phyloP scores from a whole-genome alignment of 2,329 filamentous ascomycete genomes.

The Ophiostoma sp. region DNA sequence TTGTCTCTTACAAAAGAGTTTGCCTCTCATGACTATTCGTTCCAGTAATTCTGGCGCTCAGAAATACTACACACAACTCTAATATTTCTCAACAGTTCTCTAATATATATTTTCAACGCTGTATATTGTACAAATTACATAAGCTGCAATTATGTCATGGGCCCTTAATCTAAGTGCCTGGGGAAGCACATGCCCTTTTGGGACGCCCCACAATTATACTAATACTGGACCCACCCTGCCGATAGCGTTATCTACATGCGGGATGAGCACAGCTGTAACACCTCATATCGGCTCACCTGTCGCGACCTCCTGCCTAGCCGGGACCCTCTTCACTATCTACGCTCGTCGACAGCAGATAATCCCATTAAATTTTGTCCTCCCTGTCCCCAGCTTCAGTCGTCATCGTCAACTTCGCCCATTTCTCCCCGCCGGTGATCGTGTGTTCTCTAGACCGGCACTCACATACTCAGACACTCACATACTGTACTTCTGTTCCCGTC shows the following conservation, averaged over 20 bases:
- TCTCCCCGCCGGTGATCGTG: background rate
- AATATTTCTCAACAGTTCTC: too few species aligned
- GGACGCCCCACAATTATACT: background rate
- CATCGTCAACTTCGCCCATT: background rate
- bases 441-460: background rate
- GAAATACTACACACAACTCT: too few species aligned
- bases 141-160: background rate
- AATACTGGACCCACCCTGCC: constrained; percentile 9
- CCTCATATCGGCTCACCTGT: background rate
- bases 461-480: background rate
- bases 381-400: background rate
- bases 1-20: too few species aligned
- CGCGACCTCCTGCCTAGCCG: background rate
- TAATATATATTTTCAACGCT: background rate
- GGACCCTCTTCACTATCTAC: background rate
- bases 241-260: constrained; percentile 14
- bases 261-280: background rate
- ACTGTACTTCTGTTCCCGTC: background rate
- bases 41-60: too few species aligned
- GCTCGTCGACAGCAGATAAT: background rate
- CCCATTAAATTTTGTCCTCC: background rate
- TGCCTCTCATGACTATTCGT: too few species aligned
- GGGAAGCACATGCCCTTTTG: background rate
- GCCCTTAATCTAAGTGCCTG: background rate
- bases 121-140: background rate